phyloP scores from a whole-genome alignment of 2,329 filamentous ascomycete genomes.

The Botrytis pseudocinerea region DNA sequence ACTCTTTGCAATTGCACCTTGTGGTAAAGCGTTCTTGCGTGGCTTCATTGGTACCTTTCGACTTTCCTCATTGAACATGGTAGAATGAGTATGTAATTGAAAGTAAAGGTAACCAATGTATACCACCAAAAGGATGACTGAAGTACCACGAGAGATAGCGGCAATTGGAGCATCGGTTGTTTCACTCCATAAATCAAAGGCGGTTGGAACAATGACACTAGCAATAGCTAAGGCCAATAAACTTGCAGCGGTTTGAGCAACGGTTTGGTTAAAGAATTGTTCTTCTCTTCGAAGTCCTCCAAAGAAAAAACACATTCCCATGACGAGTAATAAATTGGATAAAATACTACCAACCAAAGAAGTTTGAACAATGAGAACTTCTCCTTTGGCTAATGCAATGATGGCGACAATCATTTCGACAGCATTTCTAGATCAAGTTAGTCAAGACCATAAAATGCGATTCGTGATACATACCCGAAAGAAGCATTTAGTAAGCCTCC shows the following conservation, averaged over 20 bases:
- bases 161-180: constrained; percentile 51
- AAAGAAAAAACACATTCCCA: constrained; percentile 92
- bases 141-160: constrained; percentile 68
- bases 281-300: constrained; percentile 68
- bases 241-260: constrained; percentile 81
- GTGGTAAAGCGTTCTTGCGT: constrained; percentile 43
- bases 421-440: constrained; percentile 60
- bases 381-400: constrained; percentile 71
- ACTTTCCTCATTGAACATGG: constrained; percentile 77
- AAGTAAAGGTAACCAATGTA: constrained; percentile 86
- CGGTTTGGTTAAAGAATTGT: constrained; percentile 89
- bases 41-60: constrained; percentile 70
- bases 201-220: constrained; percentile 84
- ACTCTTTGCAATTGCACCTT: constrained; percentile 38
- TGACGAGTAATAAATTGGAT: constrained; percentile 83
- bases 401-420: constrained; percentile 88
- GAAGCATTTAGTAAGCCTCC: constrained; percentile 88
- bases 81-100: constrained; percentile 82
- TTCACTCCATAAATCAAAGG: constrained; percentile 64
- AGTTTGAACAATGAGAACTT: constrained; percentile 80
- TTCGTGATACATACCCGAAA: constrained; percentile 64
- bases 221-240: constrained; percentile 71
- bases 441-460: constrained; percentile 26
- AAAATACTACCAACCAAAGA: constrained; percentile 90
- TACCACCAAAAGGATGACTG: constrained; percentile 79